A percentile compares a stretch with the other conserved stretches of the same genome.
Conservation (phyloP, 2,329 filamentous ascomycete species). For the Neopestalotiopsis rosae region DNA sequence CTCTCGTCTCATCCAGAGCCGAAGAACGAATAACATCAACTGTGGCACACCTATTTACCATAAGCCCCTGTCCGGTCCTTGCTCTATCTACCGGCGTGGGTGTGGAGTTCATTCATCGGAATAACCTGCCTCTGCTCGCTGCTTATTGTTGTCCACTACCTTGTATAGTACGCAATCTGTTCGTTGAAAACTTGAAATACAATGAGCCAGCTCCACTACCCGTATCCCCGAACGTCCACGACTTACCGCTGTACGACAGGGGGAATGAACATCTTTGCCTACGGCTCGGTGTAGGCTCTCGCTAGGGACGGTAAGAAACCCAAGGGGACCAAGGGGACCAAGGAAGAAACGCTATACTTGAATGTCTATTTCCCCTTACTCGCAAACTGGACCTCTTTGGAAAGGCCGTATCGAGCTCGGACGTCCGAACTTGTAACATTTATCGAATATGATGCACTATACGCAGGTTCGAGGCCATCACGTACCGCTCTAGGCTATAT, state of each 20-base stretch:
- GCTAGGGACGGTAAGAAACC: not conserved
- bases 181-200: not conserved
- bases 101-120: not conserved
- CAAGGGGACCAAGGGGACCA: not conserved
- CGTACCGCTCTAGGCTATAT: not conserved
- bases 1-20: not conserved
- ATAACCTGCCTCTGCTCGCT: not conserved
- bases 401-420: not conserved
- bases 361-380: not conserved
- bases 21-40: not conserved
- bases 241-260: not conserved
- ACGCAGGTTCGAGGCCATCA: not conserved
- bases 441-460: not conserved
- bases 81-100: not conserved
- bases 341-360: not conserved
- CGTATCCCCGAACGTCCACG: not conserved
- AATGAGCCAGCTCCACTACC: not conserved
- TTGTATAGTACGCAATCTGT: not conserved
- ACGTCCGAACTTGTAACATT: not conserved
- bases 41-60: not conserved
- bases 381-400: slow-evolving; percentile 1
- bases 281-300: not conserved
- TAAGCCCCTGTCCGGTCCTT: not conserved
- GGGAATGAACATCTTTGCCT: not conserved
- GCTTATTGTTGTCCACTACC: not conserved